Evolutionary conservation across 352 stramenopile species (phyloP).

Genomic region (Phytophthora aleatoria): DNA sequence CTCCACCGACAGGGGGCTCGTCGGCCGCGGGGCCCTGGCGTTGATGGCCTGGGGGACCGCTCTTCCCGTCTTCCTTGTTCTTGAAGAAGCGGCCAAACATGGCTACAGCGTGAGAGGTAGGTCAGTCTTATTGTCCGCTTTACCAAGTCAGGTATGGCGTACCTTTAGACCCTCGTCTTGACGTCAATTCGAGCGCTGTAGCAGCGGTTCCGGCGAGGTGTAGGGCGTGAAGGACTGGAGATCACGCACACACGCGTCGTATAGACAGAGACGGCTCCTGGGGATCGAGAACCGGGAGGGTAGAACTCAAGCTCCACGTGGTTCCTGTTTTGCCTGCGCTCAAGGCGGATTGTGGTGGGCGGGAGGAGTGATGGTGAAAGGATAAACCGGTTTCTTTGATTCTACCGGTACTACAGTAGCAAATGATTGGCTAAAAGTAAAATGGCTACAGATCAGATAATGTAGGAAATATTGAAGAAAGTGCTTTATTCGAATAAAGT

Average conservation of each 20-base stretch:
- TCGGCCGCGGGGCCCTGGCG: constrained; percentile 29
- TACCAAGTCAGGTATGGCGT: constrained; percentile 4
- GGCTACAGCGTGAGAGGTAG: constrained; percentile 2
- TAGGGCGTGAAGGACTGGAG: background rate
- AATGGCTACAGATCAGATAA: too few species aligned
- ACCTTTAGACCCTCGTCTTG: constrained; percentile 6
- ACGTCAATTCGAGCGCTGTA: constrained; percentile 10
- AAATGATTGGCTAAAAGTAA: too few species aligned
- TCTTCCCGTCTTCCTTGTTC: constrained; percentile 82
- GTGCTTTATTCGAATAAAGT: too few species aligned
- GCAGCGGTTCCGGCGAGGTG: background rate
- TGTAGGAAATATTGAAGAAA: too few species aligned
- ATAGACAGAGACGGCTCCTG: background rate
- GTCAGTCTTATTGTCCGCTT: constrained; percentile 1
- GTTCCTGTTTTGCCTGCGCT: background rate
- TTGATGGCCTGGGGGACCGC: constrained; percentile 60
- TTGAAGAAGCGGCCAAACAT: constrained; percentile 88
- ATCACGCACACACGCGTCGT: constrained; percentile 2
- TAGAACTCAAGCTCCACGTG: background rate
- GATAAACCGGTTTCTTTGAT: too few species aligned
- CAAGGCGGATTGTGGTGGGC: background rate
- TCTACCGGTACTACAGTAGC: too few species aligned
- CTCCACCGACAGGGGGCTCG: constrained; percentile 57
- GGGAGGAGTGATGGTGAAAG: too few species aligned
- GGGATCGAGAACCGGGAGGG: background rate